phyloP scores from a whole-genome alignment of 345 rosid species.

The Salix koriyanagi region DNA sequence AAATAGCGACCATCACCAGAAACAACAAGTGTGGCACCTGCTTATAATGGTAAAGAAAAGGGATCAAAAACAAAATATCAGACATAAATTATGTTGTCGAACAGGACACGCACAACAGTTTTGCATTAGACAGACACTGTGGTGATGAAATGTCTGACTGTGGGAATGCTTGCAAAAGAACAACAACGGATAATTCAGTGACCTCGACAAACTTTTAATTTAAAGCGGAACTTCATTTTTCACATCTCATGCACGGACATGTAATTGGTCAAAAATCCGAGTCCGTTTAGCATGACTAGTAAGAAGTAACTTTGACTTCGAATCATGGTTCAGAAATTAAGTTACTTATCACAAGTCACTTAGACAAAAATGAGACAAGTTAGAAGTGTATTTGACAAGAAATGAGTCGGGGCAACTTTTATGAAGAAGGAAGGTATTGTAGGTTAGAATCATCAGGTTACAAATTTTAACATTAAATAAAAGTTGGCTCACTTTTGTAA shows the following conservation, averaged over 20 bases:
- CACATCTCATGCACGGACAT: background rate
- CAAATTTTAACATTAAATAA: no score
- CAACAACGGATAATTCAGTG: background rate
- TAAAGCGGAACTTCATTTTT: background rate
- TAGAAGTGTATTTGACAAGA: background rate
- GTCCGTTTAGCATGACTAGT: background rate
- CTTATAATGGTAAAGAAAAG: conserved; percentile 3
- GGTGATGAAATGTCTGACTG: background rate
- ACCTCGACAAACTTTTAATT: background rate
- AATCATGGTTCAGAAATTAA: background rate
- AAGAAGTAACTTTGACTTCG: background rate
- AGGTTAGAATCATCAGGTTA: background rate
- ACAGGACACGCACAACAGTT: background rate
- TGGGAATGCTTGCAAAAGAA: background rate
- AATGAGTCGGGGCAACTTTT: background rate
- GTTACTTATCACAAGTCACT: background rate
- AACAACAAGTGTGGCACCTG: conserved; percentile 96
- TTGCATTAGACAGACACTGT: background rate
- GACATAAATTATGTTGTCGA: background rate
- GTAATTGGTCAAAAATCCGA: background rate
- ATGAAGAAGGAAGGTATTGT: background rate
- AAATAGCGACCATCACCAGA: conserved; percentile 99
- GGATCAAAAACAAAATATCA: background rate
- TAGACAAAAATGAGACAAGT: background rate
- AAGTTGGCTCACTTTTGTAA: background rate